These are phyloP conservation scores for Ocimum tenuiflorum DNA, from an alignment of 257 asterid genomes.

Conservation along the genomic window DNA sequence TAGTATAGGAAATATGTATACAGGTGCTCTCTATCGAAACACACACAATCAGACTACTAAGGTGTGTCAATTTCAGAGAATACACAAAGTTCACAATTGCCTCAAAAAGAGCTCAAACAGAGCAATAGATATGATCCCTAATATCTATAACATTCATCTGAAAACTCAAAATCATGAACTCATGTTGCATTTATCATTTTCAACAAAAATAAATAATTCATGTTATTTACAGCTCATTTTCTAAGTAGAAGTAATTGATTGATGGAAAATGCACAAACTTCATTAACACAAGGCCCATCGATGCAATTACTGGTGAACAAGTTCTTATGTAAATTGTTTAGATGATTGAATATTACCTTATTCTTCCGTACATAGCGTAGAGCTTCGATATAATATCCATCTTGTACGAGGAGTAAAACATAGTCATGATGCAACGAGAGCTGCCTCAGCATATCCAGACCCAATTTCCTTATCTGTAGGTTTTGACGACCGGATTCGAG, in stretches of 20 bases:
- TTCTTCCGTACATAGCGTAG: conserved; percentile 76
- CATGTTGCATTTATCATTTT: neutral
- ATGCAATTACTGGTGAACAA: neutral
- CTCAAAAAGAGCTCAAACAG: neutral
- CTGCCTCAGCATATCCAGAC: conserved; percentile 77
- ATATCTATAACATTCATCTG: neutral
- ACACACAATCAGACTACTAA: neutral
- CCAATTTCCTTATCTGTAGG: conserved; percentile 66
- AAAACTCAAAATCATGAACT: neutral
- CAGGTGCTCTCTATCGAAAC: neutral
- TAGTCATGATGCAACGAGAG: conserved; percentile 74
- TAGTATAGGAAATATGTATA: neutral
- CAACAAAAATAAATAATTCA: neutral
- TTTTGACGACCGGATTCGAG: conserved; percentile 72
- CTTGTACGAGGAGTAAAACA: conserved; percentile 76
- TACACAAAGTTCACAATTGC: neutral
- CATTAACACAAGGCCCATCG: conserved; percentile 7
- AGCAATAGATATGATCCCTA: neutral
- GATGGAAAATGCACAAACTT: neutral
- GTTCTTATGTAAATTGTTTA: neutral
- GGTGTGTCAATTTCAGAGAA: neutral
- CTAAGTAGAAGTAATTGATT: neutral
- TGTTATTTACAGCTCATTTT: neutral
- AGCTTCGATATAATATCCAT: conserved; percentile 86
- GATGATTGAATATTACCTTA: conserved; percentile 42